Base-by-base conservation (phyloP, 441 rosid genomes). In the Pelargonium cotyledonis region DNA sequence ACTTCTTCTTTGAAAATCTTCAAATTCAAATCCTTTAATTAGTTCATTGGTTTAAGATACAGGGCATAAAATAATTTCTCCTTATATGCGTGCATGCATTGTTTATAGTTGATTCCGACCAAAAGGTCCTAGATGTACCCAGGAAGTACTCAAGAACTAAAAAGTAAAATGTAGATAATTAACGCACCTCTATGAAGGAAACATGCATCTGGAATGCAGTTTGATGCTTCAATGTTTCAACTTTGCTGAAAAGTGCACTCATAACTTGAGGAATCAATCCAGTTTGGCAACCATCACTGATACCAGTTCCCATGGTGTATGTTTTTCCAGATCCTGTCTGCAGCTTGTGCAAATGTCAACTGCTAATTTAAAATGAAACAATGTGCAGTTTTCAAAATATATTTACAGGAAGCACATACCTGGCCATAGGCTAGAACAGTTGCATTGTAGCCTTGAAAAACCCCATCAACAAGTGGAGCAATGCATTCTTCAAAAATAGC, bases 281-380 rank as follows among this genome's bases (percentile, higher is more conserved):
- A 40, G 74, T 67, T 62, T 80, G 82, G 51, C 67, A 66, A 65
- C 83, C 86, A 73, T 84, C 85, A 73, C 79, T 84, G 68, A 76
- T 69, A 44, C 85, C 90, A 65, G 92, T 84, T 63, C 92, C 92
- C 92, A 88, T 88, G 19, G 92, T 88, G 69, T 81, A 88, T 29
- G 90, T 88, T 79, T 85, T 88, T 14, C 92, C 92, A 6, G 92
- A 88, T 65, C 92, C 92, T 35, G 90, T 88, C 92, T 88, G 86
- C 80, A 82, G 35, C 66, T 78, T 21, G 65, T 63, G 31, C 26
- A 63, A 43, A 73, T 63, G 51, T 71, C 74, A 78, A 76, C 60
- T 7, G 7, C 67, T 66, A 40, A 35, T 41, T 47, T 66, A 57
- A 68, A 71, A 23, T 47, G 66, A 9, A 44, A 14, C 38, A 5